Evolutionary conservation across 495 filamentous ascomycete genomes (phyloP), one percentile per base, ranked within the genome.

Genomic region (Aspergillus saccharolyticus): DNA sequence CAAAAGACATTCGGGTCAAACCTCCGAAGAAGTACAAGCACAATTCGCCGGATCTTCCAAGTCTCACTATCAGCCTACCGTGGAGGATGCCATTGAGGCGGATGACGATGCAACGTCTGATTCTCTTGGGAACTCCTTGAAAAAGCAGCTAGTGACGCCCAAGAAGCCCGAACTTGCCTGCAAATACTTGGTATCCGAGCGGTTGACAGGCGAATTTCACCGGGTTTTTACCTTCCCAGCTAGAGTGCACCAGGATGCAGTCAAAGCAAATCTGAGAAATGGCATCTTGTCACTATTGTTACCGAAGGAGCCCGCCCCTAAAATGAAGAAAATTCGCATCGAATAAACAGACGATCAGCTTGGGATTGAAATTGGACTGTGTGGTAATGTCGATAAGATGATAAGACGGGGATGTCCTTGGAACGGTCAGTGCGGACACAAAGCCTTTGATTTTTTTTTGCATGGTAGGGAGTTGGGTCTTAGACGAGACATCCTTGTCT

Each of bases 171-270:
- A 72, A 63, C 70, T 76, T 4, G 53, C 70, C 45, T 72, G 74
- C 65, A 85, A 83, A 71, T 96, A 86, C 77, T 94, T 89, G 90
- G 79, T 87, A 44, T 79, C 80, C 22, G 93, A 97, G 80, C 87
- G 92, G 62, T 83, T 77, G 8, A 74, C 90, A 52, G 93, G 92
- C 61, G 78, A 88, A 52, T 97, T 96, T 79, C 77, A 83, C 39
- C 83, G 91, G 53, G 78, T 76, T 22, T 96, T 97, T 78, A 81
- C 66, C 53, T 96, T 97, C 79, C 83, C 90, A 0, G 69, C 68
- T 8, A 79, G 82, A 12, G 81, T 96, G 33, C 85, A 96, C 68
- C 85, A 90, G 61, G 88, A 96, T 46, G 69, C 58, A 15, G 91
- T 96, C 54, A 86, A 76, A 60, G 93, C 92, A 14, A 82, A 71